Conservation (phyloP, 768 basidiomycete species). For the Mycena kentingensis region DNA sequence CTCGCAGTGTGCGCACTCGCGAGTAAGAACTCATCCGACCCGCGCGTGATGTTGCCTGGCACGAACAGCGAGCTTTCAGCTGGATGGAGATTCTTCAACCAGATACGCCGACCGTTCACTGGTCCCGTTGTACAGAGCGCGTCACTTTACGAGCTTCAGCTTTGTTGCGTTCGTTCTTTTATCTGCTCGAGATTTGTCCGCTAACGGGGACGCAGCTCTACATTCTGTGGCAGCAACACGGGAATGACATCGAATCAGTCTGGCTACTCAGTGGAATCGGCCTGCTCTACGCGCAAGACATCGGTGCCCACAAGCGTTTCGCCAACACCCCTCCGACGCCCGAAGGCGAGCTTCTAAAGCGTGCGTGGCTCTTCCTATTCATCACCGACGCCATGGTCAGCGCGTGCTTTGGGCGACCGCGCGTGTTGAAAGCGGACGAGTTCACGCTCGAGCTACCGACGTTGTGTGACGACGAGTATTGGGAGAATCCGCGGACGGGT, state of each 20-base stretch:
- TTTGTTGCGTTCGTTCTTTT: conserved; percentile 40
- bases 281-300: conserved; percentile 47
- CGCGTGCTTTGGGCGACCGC: conserved; percentile 50
- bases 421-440: conserved; percentile 33
- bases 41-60: conserved; percentile 35
- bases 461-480: conserved; percentile 54
- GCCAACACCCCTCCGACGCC: conserved; percentile 30
- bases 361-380: conserved; percentile 34
- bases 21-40: conserved; percentile 43
- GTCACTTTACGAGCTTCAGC: conserved; percentile 59
- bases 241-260: conserved; percentile 40
- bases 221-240: conserved; percentile 39
- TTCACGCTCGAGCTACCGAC: conserved; percentile 54
- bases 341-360: conserved; percentile 47
- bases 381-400: conserved; percentile 35
- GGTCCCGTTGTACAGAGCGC: conserved; percentile 47
- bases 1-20: conserved; percentile 56
- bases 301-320: conserved; percentile 47
- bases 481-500: conserved; percentile 40
- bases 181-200: conserved; percentile 25
- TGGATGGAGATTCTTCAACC: conserved; percentile 45
- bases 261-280: conserved; percentile 47
- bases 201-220: conserved; percentile 32
- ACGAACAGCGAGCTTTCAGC: conserved; percentile 33
- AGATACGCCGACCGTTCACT: conserved; percentile 53